These are phyloP conservation scores for Rubroboletus satanas DNA, from an alignment of 768 basidiomycete genomes.

Conservation along the genomic window DNA sequence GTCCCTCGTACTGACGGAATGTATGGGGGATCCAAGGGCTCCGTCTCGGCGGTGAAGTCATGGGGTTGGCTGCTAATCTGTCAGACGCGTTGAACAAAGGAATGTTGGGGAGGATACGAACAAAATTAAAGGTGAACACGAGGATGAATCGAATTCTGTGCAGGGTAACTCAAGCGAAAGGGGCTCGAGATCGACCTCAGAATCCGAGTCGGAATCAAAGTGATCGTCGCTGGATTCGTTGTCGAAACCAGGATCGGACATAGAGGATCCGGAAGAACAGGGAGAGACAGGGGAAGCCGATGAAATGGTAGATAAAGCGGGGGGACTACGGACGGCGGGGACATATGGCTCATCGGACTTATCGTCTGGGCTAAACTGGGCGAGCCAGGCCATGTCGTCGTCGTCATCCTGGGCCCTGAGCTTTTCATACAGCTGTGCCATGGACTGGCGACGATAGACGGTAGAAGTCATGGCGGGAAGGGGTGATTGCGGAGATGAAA, in stretches of 20 bases:
- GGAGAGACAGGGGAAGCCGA: slow-evolving; percentile 27
- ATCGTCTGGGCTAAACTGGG: slow-evolving; percentile 33
- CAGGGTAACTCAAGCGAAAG: slow-evolving; percentile 15
- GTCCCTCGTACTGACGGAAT: slow-evolving; percentile 8
- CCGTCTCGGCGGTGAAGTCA: neutral
- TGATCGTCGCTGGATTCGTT: slow-evolving; percentile 25
- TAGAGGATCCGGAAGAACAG: slow-evolving; percentile 19
- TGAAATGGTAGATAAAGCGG: slow-evolving; percentile 26
- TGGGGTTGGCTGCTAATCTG: slow-evolving; percentile 15
- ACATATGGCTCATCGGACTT: slow-evolving; percentile 27
- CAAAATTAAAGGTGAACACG: slow-evolving; percentile 22
- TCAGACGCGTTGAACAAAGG: slow-evolving; percentile 14
- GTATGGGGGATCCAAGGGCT: slow-evolving; percentile 11
- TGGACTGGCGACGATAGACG: slow-evolving; percentile 34
- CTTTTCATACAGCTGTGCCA: slow-evolving; percentile 35
- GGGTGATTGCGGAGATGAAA: slow-evolving; percentile 17
- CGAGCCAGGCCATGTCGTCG: slow-evolving; percentile 34
- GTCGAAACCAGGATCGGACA: slow-evolving; percentile 17
- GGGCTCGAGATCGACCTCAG: slow-evolving; percentile 26
- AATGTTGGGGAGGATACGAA: slow-evolving; percentile 9
- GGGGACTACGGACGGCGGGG: slow-evolving; percentile 15
- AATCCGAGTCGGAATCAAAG: slow-evolving; percentile 30
- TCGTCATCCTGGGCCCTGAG: slow-evolving; percentile 34
- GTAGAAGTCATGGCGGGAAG: slow-evolving; percentile 27
- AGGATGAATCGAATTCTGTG: slow-evolving; percentile 3